phyloP scores from a whole-genome alignment of 139 green algal genomes.

The Volvox reticuliferus region DNA sequence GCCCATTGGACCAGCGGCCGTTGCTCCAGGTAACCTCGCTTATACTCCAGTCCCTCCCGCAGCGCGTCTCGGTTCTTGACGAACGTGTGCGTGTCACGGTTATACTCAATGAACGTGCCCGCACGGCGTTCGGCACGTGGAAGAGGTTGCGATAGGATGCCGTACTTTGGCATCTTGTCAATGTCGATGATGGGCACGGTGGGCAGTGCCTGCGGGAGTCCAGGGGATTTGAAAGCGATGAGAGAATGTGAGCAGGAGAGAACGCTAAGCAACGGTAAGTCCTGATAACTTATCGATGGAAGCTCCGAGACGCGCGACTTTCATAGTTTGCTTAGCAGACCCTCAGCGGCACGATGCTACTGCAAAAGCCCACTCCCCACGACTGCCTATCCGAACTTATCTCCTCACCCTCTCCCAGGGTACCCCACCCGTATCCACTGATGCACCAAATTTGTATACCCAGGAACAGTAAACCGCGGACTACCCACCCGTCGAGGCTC shows the following conservation, averaged over 20 bases:
- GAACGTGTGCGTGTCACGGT: conserved; percentile 51
- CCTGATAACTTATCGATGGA: too few species aligned
- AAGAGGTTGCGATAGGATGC: conserved; percentile 54
- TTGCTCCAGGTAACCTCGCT: conserved; percentile 50
- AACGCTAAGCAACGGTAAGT: too few species aligned
- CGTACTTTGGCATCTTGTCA: conserved; percentile 60
- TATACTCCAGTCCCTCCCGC: conserved; percentile 53
- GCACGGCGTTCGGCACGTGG: neutral
- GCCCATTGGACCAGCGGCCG: conserved; percentile 56
- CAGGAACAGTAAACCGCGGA: neutral
- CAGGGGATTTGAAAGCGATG: too few species aligned
- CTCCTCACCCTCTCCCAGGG: too few species aligned
- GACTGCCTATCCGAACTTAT: too few species aligned
- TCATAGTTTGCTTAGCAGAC: too few species aligned
- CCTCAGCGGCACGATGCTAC: too few species aligned
- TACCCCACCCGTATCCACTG: too few species aligned
- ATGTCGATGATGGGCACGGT: conserved; percentile 62
- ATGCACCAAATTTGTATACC: neutral
- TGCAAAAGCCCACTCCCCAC: too few species aligned
- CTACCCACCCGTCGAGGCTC: neutral
- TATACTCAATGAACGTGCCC: conserved; percentile 48
- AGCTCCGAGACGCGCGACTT: too few species aligned
- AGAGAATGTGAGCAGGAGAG: too few species aligned
- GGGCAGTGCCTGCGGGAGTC: neutral
- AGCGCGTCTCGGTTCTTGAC: conserved; percentile 58